Evolutionary conservation across 345 rosid genomes (phyloP).

Genomic region (Bruguiera gymnorhiza): DNA sequence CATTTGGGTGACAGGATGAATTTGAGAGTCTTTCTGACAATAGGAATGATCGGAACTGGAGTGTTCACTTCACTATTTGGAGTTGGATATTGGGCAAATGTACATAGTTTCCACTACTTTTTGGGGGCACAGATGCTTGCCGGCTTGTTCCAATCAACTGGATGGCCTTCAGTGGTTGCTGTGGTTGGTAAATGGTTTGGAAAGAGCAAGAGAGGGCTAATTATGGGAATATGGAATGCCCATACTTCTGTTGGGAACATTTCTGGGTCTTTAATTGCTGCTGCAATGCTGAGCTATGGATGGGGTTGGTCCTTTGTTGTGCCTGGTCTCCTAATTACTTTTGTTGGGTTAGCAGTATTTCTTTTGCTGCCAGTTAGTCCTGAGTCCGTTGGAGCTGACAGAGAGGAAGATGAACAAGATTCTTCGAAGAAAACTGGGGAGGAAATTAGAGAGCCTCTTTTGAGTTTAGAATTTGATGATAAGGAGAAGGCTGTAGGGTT

Average conservation of each 20-base stretch:
- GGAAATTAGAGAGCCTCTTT: conserved; percentile 46
- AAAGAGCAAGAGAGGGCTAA: conserved; percentile 84
- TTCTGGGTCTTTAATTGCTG: conserved; percentile 71
- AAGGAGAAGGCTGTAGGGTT: conserved; percentile 73
- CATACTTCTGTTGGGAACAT: conserved; percentile 93
- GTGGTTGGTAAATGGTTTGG: conserved; percentile 94
- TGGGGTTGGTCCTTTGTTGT: conserved; percentile 98
- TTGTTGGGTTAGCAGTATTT: conserved; percentile 58
- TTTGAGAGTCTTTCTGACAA: conserved; percentile 67
- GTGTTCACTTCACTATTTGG: conserved; percentile 80
- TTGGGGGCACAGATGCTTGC: conserved; percentile 69
- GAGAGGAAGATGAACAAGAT: conserved; percentile 45
- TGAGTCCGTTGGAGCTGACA: conserved; percentile 59
- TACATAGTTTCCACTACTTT: conserved; percentile 73
- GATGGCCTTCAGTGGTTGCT: conserved; percentile 99
- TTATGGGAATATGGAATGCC: conserved; percentile 98
- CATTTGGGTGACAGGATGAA: conserved; percentile 88
- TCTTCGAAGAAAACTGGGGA: conserved; percentile 50
- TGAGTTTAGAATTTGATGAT: conserved; percentile 35
- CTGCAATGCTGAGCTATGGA: conserved; percentile 69
- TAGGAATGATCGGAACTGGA: conserved; percentile 92
- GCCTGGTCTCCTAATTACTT: conserved; percentile 62
- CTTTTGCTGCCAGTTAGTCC: conserved; percentile 74
- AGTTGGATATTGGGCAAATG: conserved; percentile 65
- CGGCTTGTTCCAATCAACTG: conserved; percentile 87